Evolutionary conservation across 805 yeast species (phyloP).

Genomic region (Ogataea dorogensis): DNA sequence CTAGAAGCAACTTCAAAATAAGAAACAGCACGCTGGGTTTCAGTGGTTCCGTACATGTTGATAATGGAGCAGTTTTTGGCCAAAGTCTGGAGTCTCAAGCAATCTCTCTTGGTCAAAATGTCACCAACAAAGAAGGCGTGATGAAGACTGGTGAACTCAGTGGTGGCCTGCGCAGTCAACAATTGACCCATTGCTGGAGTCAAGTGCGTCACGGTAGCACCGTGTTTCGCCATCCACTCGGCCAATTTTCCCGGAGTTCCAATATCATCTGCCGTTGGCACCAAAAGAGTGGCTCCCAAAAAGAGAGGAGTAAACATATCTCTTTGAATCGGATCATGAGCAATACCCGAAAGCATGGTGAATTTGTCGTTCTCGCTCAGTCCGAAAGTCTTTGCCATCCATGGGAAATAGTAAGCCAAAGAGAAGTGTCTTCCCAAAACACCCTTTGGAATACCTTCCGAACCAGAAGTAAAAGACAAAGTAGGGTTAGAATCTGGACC

Average conservation of each 20-base stretch:
- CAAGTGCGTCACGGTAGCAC: conserved; percentile 94
- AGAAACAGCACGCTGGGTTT: conserved; percentile 97
- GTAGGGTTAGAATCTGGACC: conserved; percentile 99
- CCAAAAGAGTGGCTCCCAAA: conserved; percentile 87
- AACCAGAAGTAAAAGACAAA: conserved; percentile 92
- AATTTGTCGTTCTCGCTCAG: conserved; percentile 78
- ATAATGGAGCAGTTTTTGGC: conserved; percentile 89
- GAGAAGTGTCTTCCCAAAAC: conserved; percentile 97
- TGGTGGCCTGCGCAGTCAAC: conserved; percentile 90
- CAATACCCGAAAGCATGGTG: conserved; percentile 98
- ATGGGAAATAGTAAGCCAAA: conserved; percentile 94
- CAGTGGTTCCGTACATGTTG: conserved; percentile 99
- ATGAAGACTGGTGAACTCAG: conserved; percentile 79
- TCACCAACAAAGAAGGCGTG: conserved; percentile 99
- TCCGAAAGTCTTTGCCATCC: conserved; percentile 91
- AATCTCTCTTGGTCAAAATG: conserved; percentile 94
- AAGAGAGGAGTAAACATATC: conserved; percentile 98
- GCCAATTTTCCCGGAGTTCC: conserved; percentile 98
- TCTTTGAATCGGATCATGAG: conserved; percentile 99
- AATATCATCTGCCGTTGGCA: conserved; percentile 95
- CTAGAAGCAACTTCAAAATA: conserved; percentile 84
- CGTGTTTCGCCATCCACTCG: conserved; percentile 91
- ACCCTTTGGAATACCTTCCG: conserved; percentile 98
- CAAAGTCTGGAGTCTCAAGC: conserved; percentile 85
- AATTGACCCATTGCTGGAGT: conserved; percentile 99